These are phyloP conservation scores for Penicillium sp. DNA, from an alignment of 2,329 filamentous ascomycete genomes.

Conservation along the genomic window DNA sequence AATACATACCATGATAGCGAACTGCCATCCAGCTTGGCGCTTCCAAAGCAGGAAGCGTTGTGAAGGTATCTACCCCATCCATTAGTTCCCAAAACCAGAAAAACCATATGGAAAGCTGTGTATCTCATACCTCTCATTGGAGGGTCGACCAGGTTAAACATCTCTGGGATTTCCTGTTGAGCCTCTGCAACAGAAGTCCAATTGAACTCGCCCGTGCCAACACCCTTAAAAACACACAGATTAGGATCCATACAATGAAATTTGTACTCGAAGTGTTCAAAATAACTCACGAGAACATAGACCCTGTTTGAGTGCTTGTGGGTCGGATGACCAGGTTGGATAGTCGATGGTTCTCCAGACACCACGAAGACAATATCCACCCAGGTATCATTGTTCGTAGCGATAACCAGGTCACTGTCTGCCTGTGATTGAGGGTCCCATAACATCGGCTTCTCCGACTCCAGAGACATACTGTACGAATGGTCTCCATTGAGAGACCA, in stretches of 20 bases:
- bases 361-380: slow-evolving; percentile 1
- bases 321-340: slow-evolving; percentile 8
- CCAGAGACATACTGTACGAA: background rate
- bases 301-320: slow-evolving; percentile 7
- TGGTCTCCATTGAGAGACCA: slow-evolving; percentile 4
- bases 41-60: background rate
- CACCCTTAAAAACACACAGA: background rate
- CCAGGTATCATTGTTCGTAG: slow-evolving; percentile 4
- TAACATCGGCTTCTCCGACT: slow-evolving; percentile 2
- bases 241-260: background rate
- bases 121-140: slow-evolving; percentile 5
- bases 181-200: slow-evolving; percentile 5
- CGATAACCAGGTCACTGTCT: background rate
- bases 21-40: slow-evolving; percentile 2
- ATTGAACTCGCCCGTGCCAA: slow-evolving; percentile 2
- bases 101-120: background rate
- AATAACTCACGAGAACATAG: background rate
- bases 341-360: background rate
- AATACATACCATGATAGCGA: slow-evolving; percentile 5
- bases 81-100: background rate
- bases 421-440: background rate
- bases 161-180: background rate
- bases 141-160: slow-evolving; percentile 5
- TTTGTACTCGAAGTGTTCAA: no score
- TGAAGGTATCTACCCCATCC: slow-evolving; percentile 1